Percentiles rank a stretch among this genome's conserved stretches.
These are phyloP conservation scores for Globisporangium polare DNA, from an alignment of 352 stramenopile species.

Conservation along the genomic window DNA sequence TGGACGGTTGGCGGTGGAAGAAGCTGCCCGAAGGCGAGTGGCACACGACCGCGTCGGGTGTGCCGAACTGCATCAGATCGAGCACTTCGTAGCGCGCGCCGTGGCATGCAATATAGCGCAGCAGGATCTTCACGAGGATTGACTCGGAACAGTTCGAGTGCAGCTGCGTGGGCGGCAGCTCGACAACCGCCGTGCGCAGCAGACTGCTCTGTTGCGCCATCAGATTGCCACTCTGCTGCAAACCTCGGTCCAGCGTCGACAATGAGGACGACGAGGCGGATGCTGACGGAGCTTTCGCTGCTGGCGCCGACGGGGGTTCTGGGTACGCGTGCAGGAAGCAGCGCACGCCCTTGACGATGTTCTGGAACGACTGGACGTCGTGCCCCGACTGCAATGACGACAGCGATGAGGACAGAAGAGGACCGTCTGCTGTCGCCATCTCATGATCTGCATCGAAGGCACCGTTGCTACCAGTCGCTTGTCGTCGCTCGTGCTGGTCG, in stretches of 20 bases:
- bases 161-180: conserved; percentile 50
- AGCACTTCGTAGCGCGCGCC: conserved; percentile 75
- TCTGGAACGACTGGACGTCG: conserved; percentile 52
- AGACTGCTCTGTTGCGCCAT: conserved; percentile 33
- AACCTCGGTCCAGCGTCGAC: not conserved
- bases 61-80: conserved; percentile 83
- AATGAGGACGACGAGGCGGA: not conserved
- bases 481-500: conserved; percentile 24
- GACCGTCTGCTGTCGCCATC: conserved; percentile 8
- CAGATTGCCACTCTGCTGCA: conserved; percentile 14
- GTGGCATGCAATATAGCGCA: conserved; percentile 86
- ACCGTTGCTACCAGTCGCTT: conserved; percentile 8
- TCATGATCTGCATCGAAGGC: conserved; percentile 10
- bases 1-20: conserved; percentile 52
- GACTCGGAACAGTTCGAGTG: conserved; percentile 70
- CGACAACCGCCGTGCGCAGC: conserved; percentile 47
- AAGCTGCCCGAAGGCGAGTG: conserved; percentile 77
- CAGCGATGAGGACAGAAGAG: conserved; percentile 6
- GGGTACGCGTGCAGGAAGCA: conserved; percentile 70
- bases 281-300: not conserved
- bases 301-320: conserved; percentile 10
- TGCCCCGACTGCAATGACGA: conserved; percentile 25
- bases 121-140: conserved; percentile 71
- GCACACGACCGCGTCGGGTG: conserved; percentile 75
- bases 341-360: conserved; percentile 76